These are phyloP conservation scores for Aspergillus sclerotialis DNA, from an alignment of 2,329 filamentous ascomycete species.

Conservation along the genomic window DNA sequence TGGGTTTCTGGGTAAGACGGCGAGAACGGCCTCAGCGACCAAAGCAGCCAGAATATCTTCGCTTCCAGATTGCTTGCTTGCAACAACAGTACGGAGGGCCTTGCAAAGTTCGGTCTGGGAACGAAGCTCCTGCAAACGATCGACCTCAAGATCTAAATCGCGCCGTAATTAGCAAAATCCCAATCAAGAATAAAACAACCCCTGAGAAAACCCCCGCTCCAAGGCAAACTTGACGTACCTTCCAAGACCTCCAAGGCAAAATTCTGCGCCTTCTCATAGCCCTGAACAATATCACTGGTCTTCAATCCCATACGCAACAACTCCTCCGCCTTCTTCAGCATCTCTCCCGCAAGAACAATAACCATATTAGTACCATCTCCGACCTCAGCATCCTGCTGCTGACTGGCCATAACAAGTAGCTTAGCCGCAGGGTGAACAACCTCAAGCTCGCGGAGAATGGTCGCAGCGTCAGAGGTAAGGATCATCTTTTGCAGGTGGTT, in stretches of 20 bases:
- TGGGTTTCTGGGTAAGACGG: slow-evolving; percentile 92
- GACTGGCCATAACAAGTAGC: slow-evolving; percentile 94
- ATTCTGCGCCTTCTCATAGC: slow-evolving; percentile 90
- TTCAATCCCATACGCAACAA: slow-evolving; percentile 94
- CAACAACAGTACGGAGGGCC: slow-evolving; percentile 89
- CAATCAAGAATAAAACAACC: slow-evolving; percentile 5
- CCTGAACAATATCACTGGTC: slow-evolving; percentile 92
- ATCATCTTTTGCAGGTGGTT: slow-evolving; percentile 99
- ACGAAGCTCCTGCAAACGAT: slow-evolving; percentile 79
- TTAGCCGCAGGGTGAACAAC: slow-evolving; percentile 98
- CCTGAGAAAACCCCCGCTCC: background rate
- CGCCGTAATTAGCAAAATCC: slow-evolving; percentile 3
- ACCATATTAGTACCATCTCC: slow-evolving; percentile 97
- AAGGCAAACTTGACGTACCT: slow-evolving; percentile 37
- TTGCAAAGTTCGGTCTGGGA: slow-evolving; percentile 82
- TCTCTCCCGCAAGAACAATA: slow-evolving; percentile 88
- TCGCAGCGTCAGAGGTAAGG: slow-evolving; percentile 93
- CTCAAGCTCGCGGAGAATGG: slow-evolving; percentile 93
- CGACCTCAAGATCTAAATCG: slow-evolving; percentile 72
- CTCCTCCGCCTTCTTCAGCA: slow-evolving; percentile 95
- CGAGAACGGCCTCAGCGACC: slow-evolving; percentile 75
- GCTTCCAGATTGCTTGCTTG: slow-evolving; percentile 90
- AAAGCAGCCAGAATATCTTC: slow-evolving; percentile 82
- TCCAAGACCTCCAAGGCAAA: slow-evolving; percentile 81
- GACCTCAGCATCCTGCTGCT: slow-evolving; percentile 99